Evolutionary conservation across 169 alveolate genomes (phyloP), one percentile per base, ranked within the genome.

Genomic region (Plasmodium berghei): DNA sequence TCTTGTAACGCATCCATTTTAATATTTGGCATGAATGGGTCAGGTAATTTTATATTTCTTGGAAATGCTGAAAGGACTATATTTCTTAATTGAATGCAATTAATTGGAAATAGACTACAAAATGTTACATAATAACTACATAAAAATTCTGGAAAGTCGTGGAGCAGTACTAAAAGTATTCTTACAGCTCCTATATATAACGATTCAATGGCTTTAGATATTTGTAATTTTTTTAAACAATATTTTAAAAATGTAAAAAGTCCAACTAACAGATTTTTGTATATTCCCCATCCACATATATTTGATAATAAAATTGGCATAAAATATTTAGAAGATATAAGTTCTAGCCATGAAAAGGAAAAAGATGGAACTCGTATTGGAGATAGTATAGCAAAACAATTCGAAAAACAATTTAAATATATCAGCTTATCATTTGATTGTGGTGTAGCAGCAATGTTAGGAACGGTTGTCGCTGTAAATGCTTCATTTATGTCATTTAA

Each of bases 131-230:
- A 95, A 95, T 96, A 98, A 58, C 97, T 97, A 69, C 99, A 97
- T 20, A 98, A 92, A 95, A 98, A 98, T 91, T 99, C 99, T 12
- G 99, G 99, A 83, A 93, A 98, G 72, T 98, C 99, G 92, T 98
- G 98, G 77, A 97, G 90, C 88, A 97, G 90, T 64, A 96, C 95
- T 63, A 98, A 93, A 67, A 97, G 95, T 55, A 97, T 90, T 90
- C 98, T 95, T 45, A 96, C 62, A 12, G 94, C 61, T 58, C 91
- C 91, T 86, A 69, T 28, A 72, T 95, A 92, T 46, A 92, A 75
- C 42, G 89, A 16, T 45, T 92, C 91, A 49, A 92, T 63, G 28
- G 77, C 91, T 74, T 66, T 73, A 18, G 94, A 62, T 73, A 87
- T 48, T 16, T 92, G 92, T 62, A 90, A 73, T 63, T 92, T 77